A percentile compares a stretch with the other conserved stretches of the same genome.
These are phyloP conservation scores for Epichloe bromicola DNA, from an alignment of 2,329 filamentous ascomycete genomes.

Conservation along the genomic window DNA sequence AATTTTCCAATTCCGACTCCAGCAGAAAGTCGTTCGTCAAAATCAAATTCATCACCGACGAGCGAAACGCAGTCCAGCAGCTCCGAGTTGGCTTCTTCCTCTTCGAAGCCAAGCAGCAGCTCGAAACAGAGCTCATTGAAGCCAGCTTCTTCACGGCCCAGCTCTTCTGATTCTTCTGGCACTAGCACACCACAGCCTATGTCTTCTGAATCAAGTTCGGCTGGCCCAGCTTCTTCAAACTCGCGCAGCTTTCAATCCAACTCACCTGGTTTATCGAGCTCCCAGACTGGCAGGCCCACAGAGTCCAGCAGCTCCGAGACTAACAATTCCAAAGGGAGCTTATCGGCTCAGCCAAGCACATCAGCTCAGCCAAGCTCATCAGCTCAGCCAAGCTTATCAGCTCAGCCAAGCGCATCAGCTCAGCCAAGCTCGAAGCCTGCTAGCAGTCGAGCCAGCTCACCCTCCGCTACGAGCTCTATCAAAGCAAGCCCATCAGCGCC, in stretches of 20 bases:
- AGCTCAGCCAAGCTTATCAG: not conserved
- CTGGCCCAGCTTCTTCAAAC: not conserved
- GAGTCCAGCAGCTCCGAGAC: not conserved
- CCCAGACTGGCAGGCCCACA: not conserved
- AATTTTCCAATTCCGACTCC: too few species aligned
- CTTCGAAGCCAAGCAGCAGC: not conserved
- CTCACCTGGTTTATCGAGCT: not conserved
- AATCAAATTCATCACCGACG: not conserved
- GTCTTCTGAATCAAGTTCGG: not conserved
- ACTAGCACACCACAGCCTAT: not conserved
- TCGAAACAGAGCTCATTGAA: not conserved
- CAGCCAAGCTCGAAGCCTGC: not conserved
- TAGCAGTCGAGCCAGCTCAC: not conserved
- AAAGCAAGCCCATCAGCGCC: too few species aligned
- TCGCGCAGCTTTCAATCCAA: not conserved
- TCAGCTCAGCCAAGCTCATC: not conserved
- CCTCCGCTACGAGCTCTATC: too few species aligned
- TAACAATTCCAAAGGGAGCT: not conserved
- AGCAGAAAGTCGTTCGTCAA: too few species aligned
- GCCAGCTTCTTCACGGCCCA: not conserved
- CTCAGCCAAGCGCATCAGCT: not conserved
- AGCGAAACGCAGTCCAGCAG: not conserved
- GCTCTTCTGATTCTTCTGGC: not conserved
- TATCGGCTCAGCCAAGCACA: not conserved
- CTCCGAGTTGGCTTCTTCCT: not conserved